phyloP scores from a whole-genome alignment of 2,329 filamentous ascomycete species.

The Moelleriella libera region DNA sequence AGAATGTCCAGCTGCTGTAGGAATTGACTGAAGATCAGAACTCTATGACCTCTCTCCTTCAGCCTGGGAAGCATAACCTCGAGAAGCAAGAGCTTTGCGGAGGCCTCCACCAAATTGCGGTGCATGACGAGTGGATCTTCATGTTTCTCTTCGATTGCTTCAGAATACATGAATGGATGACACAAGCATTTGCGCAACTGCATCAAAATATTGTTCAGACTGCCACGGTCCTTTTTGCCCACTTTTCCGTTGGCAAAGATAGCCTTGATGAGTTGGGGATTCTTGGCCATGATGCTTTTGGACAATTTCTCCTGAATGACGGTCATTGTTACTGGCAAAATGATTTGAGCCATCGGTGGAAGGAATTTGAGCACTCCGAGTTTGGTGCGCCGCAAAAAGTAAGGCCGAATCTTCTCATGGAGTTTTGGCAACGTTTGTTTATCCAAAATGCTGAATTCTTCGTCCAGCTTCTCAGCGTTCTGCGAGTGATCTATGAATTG shows the following conservation, averaged over 20 bases:
- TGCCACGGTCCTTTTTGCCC: slow-evolving; percentile 59
- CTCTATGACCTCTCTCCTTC: slow-evolving; percentile 70
- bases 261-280: slow-evolving; percentile 73
- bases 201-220: slow-evolving; percentile 86
- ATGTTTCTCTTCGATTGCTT: slow-evolving; percentile 73
- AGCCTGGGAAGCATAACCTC: slow-evolving; percentile 80
- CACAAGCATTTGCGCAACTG: slow-evolving; percentile 90
- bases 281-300: slow-evolving; percentile 84
- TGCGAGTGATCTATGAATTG: slow-evolving; percentile 71
- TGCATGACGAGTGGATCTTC: slow-evolving; percentile 48
- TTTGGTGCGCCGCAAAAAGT: slow-evolving; percentile 67
- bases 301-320: slow-evolving; percentile 86
- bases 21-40: slow-evolving; percentile 94
- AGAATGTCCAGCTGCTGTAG: slow-evolving; percentile 76
- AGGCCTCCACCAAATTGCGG: slow-evolving; percentile 79
- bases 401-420: slow-evolving; percentile 68
- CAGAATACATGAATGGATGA: slow-evolving; percentile 90
- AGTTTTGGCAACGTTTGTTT: slow-evolving; percentile 69
- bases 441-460: slow-evolving; percentile 62
- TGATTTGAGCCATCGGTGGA: slow-evolving; percentile 87
- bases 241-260: slow-evolving; percentile 62
- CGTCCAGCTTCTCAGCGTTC: slow-evolving; percentile 61
- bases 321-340: slow-evolving; percentile 91
- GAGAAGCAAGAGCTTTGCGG: slow-evolving; percentile 73
- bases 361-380: slow-evolving; percentile 81